Evolutionary conservation across 768 basidiomycete genomes (phyloP), one percentile per base, ranked within the genome.

Genomic region (Collybia mongolica): DNA sequence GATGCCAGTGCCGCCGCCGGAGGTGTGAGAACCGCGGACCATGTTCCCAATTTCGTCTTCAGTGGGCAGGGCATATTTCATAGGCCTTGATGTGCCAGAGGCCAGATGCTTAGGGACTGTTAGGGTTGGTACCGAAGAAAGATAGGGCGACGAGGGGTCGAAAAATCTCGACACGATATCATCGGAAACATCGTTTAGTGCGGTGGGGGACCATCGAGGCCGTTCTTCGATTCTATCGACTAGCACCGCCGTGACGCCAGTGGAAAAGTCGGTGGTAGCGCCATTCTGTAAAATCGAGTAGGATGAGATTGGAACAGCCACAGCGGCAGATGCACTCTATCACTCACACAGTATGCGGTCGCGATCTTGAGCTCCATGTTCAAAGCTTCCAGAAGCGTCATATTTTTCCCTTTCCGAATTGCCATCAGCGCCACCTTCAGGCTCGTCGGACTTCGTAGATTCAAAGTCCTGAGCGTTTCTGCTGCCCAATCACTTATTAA

Each of bases 281-380:
- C 82, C 84, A 57, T 73, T 83, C 93, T 94, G 52, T 48, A 47
- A 43, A 56, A 51, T 32, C 14, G 11, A 32, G 11, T 14, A 32
- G 24, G 5, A 32, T 12, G 32, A 12, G 32, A 32, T 32, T 6
- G 11, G 14, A 32, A 14, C 14, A 9, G 32, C 32, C 11, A 32
- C 32, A 12, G 14, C 11, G 14, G 11, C 11, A 32, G 32, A 45
- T 26, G 57, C 44, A 18, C 20, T 11, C 18, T 19, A 18, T 48
- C 46, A 81, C 92, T 74, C 67, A 95, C 94, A 59, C 90, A 90
- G 66, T 84, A 96, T 14, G 93, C 93, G 28, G 88, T 83, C 17
- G 92, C 94, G 60, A 98, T 88, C 57, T 81, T 82, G 55, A 94
- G 73, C 62, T 98, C 96, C 84, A 89, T 92, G 56, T 87, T 72